Evolutionary conservation across 371 early-diverging fungal species (phyloP).

Genomic region (Basidiobolus meristosporus): DNA sequence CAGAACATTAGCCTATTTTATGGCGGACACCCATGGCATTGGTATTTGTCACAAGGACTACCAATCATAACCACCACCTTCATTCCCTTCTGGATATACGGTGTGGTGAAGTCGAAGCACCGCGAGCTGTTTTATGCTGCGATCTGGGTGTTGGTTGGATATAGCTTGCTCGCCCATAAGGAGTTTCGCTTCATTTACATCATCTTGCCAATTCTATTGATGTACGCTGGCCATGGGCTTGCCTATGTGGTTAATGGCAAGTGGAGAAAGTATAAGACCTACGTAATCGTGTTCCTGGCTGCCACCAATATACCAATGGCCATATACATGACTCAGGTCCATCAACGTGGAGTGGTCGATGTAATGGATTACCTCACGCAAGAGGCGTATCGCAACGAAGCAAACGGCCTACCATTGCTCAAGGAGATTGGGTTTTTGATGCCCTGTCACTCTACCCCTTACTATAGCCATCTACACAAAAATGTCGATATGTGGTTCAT

Average conservation of each 20-base stretch:
- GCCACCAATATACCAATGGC: slow-evolving; percentile 44
- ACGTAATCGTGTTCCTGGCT: slow-evolving; percentile 15
- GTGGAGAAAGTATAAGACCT: too few species aligned
- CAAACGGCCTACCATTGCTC: slow-evolving; percentile 5
- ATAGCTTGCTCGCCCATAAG: slow-evolving; percentile 71
- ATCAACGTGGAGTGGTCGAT: slow-evolving; percentile 85
- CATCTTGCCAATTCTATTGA: slow-evolving; percentile 50
- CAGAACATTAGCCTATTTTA: slow-evolving; percentile 66
- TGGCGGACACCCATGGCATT: slow-evolving; percentile 76
- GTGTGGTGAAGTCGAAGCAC: slow-evolving; percentile 6
- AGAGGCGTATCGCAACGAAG: slow-evolving; percentile 8
- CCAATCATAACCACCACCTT: slow-evolving; percentile 58
- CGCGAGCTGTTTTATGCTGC: not conserved
- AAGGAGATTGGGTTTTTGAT: slow-evolving; percentile 48
- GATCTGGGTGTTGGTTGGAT: slow-evolving; percentile 20
- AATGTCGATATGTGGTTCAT: slow-evolving; percentile 58
- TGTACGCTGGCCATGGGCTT: slow-evolving; percentile 38
- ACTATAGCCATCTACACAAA: slow-evolving; percentile 50
- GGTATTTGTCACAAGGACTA: slow-evolving; percentile 68
- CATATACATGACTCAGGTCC: slow-evolving; percentile 45
- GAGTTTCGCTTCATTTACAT: slow-evolving; percentile 85
- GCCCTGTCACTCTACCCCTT: slow-evolving; percentile 95
- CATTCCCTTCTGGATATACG: slow-evolving; percentile 33
- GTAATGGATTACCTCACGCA: slow-evolving; percentile 50
- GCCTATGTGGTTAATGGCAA: too few species aligned